Evolutionary conservation across 176 grass and related monocot genomes (phyloP), one percentile per base, ranked within the genome.

Genomic region (Triticum monococcum): DNA sequence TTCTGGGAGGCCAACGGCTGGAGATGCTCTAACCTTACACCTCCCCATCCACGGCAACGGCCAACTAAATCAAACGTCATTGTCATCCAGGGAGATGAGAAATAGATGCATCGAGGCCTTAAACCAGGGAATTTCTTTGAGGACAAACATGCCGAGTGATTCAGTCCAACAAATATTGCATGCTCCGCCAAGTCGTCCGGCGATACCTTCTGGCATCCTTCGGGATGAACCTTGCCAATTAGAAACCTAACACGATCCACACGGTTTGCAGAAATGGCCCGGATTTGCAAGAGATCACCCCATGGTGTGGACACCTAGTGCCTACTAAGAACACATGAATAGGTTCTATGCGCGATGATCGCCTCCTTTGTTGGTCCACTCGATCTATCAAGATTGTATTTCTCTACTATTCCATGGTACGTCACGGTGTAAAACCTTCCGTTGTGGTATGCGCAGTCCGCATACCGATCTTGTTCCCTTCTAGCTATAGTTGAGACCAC

Each of bases 151-250:
- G 85, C 8, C 0, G 77, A 86, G 54, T 80, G 77, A 35, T 80
- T 86, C 12, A 80, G 57, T 61, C 66, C 85, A 62, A 80, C 3
- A 22, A 86, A 80, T 3, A 86, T 46, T 1, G 52, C 25, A 24
- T 79, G 52, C 10, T 79, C 76, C 36, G 7, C 31, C 9, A 72
- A 61, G 78, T 59, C 12, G 2, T 69, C 10, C 0, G 60, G 12
- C 40, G 7, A 70, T 18, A 79, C 18, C 65, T 46, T 61, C 48
- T 60, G 45, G 35, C 50, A 61, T 32, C 25, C 33, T 79, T 46
- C 18, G 2, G 35, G n/a, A 46, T 35, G 35, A 48, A 86, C 12
- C 9, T 72, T 79, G 50, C 12, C 20, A 30, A 80, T 45, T 24
- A 18, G 7, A 25, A 80, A 61, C 16, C 18, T 43, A 22, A 79